Conservation (phyloP, 495 filamentous ascomycete genomes). For the Letharia columbiana region DNA sequence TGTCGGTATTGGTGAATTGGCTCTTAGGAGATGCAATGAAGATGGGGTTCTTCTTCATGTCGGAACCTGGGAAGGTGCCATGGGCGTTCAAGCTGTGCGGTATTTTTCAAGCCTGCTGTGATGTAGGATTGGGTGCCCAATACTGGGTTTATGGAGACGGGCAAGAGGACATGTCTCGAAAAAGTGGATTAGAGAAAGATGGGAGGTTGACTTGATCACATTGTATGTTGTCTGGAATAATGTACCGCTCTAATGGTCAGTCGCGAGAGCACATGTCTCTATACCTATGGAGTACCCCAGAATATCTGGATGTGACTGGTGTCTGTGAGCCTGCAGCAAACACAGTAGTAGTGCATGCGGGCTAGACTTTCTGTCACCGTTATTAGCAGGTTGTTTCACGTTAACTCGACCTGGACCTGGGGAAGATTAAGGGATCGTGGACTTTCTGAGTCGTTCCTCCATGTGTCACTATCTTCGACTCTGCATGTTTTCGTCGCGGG, state of each 20-base stretch:
- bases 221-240: background rate
- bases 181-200: constrained; percentile 1
- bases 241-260: background rate
- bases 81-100: constrained; percentile 87
- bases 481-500: no score
- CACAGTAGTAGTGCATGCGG: background rate
- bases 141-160: constrained; percentile 73
- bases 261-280: background rate
- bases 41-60: constrained; percentile 85
- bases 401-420: background rate
- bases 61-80: constrained; percentile 58
- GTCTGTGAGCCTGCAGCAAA: background rate
- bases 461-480: no score
- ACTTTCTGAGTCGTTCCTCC: no score
- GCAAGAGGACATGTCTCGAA: constrained; percentile 13
- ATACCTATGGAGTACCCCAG: background rate
- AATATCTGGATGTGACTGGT: background rate
- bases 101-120: constrained; percentile 82
- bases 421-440: background rate
- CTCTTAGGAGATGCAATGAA: constrained; percentile 89
- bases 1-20: constrained; percentile 83
- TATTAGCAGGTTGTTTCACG: background rate
- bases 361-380: background rate
- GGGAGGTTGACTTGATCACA: constrained; percentile 8
- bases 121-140: constrained; percentile 74